phyloP scores from a whole-genome alignment of 495 filamentous ascomycete species.

The Platismatia glauca region DNA sequence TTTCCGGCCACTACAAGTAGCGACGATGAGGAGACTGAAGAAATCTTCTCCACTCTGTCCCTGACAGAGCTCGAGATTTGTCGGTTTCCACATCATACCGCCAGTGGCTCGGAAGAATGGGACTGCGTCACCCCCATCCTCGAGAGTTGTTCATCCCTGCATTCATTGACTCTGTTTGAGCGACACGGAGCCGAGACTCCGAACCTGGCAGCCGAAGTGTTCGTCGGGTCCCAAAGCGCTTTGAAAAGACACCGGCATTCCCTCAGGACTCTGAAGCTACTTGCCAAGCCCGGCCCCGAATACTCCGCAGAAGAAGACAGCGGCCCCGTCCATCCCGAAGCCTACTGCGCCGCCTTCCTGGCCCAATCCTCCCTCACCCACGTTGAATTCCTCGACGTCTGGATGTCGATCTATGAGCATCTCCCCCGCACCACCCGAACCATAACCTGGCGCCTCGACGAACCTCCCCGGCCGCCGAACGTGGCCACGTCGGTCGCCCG shows the following conservation, averaged over 20 bases:
- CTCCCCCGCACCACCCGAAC: slow-evolving; percentile 15
- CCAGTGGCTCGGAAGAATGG: slow-evolving; percentile 9
- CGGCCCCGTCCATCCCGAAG: slow-evolving; percentile 3
- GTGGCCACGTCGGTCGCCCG: slow-evolving; percentile 3
- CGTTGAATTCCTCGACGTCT: slow-evolving; percentile 14
- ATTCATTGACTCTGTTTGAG: slow-evolving; percentile 14
- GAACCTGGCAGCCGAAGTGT: slow-evolving; percentile 12
- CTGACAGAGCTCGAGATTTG: slow-evolving; percentile 19
- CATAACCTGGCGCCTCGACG: slow-evolving; percentile 11
- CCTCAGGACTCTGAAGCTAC: slow-evolving; percentile 13
- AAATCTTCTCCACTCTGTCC: slow-evolving; percentile 12
- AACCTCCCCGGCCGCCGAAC: neutral
- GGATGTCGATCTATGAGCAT: slow-evolving; percentile 12
- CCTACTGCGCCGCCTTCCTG: slow-evolving; percentile 8
- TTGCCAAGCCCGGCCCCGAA: slow-evolving; percentile 6
- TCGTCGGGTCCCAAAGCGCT: slow-evolving; percentile 4
- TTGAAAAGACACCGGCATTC: slow-evolving; percentile 15
- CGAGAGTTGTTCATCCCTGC: neutral
- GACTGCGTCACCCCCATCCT: slow-evolving; percentile 12
- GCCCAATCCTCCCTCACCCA: slow-evolving; percentile 14
- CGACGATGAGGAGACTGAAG: slow-evolving; percentile 10
- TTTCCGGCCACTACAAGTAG: slow-evolving; percentile 18
- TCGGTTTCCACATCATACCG: slow-evolving; percentile 13
- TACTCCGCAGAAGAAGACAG: neutral
- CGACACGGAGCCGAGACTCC: slow-evolving; percentile 8